Conservation (phyloP, 148 eudicot genomes). For the Silene conica region DNA sequence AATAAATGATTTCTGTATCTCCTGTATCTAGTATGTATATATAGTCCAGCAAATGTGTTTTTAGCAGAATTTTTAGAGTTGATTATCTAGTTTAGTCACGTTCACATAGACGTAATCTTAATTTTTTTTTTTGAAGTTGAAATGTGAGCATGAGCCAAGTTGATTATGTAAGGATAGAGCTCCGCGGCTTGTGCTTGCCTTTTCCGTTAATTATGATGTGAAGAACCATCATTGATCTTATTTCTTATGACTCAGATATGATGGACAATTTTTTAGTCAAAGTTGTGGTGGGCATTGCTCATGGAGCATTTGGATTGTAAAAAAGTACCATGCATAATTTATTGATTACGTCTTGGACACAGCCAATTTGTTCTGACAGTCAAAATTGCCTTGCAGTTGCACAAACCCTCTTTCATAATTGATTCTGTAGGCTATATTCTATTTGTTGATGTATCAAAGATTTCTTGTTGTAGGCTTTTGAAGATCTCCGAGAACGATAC, state of each 20-base stretch:
- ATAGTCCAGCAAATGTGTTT: too few relatives aligned
- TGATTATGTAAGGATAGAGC: too few relatives aligned
- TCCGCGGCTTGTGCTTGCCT: neutral
- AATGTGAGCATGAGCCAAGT: too few relatives aligned
- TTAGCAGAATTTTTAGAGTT: too few relatives aligned
- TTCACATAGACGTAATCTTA: too few relatives aligned
- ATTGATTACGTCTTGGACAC: neutral
- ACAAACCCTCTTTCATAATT: neutral
- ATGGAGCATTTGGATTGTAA: neutral
- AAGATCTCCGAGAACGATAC: slow-evolving; percentile 78
- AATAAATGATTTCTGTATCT: too few relatives aligned
- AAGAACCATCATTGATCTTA: neutral
- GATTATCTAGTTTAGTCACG: too few relatives aligned
- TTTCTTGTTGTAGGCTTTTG: slow-evolving; percentile 41
- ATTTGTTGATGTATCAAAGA: neutral
- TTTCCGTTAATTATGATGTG: neutral
- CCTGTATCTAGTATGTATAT: too few relatives aligned
- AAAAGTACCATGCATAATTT: neutral
- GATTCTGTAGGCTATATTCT: neutral
- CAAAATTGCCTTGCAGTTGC: neutral
- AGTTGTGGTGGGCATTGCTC: neutral
- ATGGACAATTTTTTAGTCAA: neutral
- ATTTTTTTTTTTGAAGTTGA: too few relatives aligned
- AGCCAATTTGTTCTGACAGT: neutral
- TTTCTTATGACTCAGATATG: neutral